A percentile compares a stretch with the other conserved stretches of the same genome.
Evolutionary conservation across 768 basidiomycete species (phyloP).

Genomic region (Naganishia kalamii): DNA sequence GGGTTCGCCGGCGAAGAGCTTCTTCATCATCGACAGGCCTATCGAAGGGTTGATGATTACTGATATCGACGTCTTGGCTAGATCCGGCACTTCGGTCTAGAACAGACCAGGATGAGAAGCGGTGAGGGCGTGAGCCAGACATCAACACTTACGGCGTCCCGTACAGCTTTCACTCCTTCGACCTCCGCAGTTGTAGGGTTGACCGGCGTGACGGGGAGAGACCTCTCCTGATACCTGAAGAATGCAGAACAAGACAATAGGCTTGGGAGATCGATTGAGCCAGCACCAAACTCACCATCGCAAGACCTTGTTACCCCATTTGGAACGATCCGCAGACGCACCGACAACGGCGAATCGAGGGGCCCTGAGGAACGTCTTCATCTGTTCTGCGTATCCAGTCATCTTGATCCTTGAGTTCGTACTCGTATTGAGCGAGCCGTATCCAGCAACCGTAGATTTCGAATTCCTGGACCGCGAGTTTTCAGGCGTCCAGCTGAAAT

Average conservation of each 20-base stretch:
- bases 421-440: no score
- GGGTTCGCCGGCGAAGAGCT: slow-evolving; percentile 28
- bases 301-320: slow-evolving; percentile 27
- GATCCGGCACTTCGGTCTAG: slow-evolving; percentile 26
- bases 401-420: background rate
- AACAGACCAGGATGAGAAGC: background rate
- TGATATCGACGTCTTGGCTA: slow-evolving; percentile 35
- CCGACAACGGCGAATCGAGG: slow-evolving; percentile 38
- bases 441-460: no score
- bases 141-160: slow-evolving; percentile 28
- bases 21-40: slow-evolving; percentile 31
- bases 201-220: slow-evolving; percentile 33
- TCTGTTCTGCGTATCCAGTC: slow-evolving; percentile 24
- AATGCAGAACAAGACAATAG: background rate
- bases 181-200: slow-evolving; percentile 25
- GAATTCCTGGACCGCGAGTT: no score
- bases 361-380: slow-evolving; percentile 36
- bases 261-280: background rate
- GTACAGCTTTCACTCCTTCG: slow-evolving; percentile 29
- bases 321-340: slow-evolving; percentile 31
- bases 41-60: slow-evolving; percentile 36
- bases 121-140: background rate
- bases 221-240: slow-evolving; percentile 30
- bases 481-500: no score
- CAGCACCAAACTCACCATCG: slow-evolving; percentile 25